Evolutionary conservation across 305 asterid species (phyloP).

Genomic region (Fraxinus velutina): DNA sequence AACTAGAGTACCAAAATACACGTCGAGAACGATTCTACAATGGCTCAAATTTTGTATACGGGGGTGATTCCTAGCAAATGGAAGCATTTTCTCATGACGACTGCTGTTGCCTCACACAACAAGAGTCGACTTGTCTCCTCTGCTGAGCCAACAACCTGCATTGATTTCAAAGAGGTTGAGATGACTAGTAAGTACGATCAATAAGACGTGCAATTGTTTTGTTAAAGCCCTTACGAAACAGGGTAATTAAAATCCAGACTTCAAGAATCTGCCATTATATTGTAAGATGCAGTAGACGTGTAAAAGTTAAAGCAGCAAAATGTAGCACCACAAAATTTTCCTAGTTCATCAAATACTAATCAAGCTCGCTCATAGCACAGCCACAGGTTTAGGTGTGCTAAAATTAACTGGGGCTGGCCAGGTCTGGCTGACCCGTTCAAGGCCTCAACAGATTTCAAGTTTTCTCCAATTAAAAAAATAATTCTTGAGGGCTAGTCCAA

Average conservation of each 20-base stretch:
- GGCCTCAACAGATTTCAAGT: neutral
- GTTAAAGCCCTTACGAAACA: neutral
- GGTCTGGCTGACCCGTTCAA: neutral
- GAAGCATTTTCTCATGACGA: constrained; percentile 86
- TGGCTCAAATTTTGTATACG: constrained; percentile 64
- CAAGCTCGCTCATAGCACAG: neutral
- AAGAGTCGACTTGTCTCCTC: constrained; percentile 79
- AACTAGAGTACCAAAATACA: neutral
- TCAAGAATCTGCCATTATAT: neutral
- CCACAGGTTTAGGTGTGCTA: neutral
- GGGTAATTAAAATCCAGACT: neutral
- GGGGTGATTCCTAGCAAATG: constrained; percentile 81
- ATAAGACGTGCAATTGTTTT: neutral
- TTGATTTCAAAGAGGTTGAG: neutral
- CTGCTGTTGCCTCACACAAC: constrained; percentile 89
- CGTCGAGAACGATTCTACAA: neutral
- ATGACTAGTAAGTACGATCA: neutral
- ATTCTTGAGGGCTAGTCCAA: neutral
- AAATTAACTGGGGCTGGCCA: neutral
- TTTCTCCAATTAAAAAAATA: neutral
- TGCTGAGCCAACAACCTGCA: constrained; percentile 77
- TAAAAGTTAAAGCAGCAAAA: neutral
- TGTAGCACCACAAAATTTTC: neutral
- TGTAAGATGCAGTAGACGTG: neutral
- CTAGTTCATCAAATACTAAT: neutral